phyloP scores from a whole-genome alignment of 805 yeast species.

The Pichia pseudocactophila region DNA sequence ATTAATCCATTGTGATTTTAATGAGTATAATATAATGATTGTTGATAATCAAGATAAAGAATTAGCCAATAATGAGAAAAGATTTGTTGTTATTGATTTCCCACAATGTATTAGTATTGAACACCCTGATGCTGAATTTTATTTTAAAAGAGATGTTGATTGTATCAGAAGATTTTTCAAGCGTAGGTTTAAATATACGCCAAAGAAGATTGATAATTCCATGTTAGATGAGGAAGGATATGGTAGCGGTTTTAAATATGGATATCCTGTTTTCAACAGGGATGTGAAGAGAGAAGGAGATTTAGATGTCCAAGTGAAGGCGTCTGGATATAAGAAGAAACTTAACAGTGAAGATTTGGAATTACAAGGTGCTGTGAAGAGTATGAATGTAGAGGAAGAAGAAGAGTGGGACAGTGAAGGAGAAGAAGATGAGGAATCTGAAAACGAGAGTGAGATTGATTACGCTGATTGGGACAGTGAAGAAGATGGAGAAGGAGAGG shows the following conservation, averaged over 20 bases:
- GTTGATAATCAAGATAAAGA: constrained; percentile 38
- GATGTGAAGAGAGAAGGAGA: constrained; percentile 63
- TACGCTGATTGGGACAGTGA: constrained; percentile 19
- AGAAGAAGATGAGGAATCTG: constrained; percentile 11
- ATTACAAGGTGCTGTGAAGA: constrained; percentile 65
- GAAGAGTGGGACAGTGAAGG: constrained; percentile 15
- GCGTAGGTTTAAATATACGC: constrained; percentile 66
- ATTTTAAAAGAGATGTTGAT: constrained; percentile 87
- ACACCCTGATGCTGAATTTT: constrained; percentile 79
- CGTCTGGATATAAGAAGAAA: constrained; percentile 68
- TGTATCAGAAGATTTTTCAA: constrained; percentile 80
- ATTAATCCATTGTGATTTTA: constrained; percentile 92
- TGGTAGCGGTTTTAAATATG: constrained; percentile 70
- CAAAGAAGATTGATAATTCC: constrained; percentile 48
- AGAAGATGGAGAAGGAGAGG: constrained; percentile 12
- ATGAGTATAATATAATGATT: constrained; percentile 91
- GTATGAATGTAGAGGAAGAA: constrained; percentile 16
- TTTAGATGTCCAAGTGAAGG: constrained; percentile 81
- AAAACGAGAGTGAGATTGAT: constrained; percentile 24
- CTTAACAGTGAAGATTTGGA: constrained; percentile 41
- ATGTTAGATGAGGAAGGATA: constrained; percentile 74
- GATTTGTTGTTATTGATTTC: constrained; percentile 90
- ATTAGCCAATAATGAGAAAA: constrained; percentile 43
- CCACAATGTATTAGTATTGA: constrained; percentile 96
- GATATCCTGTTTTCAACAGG: constrained; percentile 70